Evolutionary conservation across 2,329 filamentous ascomycete genomes (phyloP).

Genomic region (Hymenotorrendiella dingleyae): DNA sequence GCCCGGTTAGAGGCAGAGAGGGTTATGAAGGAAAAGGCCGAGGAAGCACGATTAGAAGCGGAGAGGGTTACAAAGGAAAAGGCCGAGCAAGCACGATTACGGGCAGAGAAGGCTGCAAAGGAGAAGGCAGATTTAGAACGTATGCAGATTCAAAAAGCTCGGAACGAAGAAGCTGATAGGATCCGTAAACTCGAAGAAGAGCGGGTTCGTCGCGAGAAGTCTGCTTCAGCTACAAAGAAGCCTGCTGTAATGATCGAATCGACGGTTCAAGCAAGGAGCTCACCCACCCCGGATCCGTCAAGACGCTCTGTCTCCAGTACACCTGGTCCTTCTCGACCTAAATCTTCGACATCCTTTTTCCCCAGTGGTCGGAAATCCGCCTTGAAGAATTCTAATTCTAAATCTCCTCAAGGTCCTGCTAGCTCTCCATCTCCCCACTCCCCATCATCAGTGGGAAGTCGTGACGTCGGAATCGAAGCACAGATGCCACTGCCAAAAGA

Average conservation of each 20-base stretch:
- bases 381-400: slow-evolving; percentile 18
- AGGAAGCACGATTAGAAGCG: slow-evolving; percentile 15
- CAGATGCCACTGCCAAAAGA: slow-evolving; percentile 19
- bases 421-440: slow-evolving; percentile 16
- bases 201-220: slow-evolving; percentile 4
- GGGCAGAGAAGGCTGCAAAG: slow-evolving; percentile 14
- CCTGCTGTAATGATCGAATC: slow-evolving; percentile 2
- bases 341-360: slow-evolving; percentile 24
- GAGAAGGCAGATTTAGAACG: slow-evolving; percentile 17
- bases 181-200: slow-evolving; percentile 8
- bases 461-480: slow-evolving; percentile 18
- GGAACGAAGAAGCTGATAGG: slow-evolving; percentile 10
- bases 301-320: not conserved
- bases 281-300: slow-evolving; percentile 6
- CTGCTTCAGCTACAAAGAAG: slow-evolving; percentile 3
- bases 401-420: slow-evolving; percentile 15
- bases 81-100: slow-evolving; percentile 12
- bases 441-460: slow-evolving; percentile 12
- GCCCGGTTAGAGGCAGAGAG: slow-evolving; percentile 12
- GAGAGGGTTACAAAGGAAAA: slow-evolving; percentile 16
- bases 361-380: slow-evolving; percentile 22
- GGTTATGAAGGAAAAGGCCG: slow-evolving; percentile 16
- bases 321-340: slow-evolving; percentile 7
- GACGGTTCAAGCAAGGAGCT: no score
- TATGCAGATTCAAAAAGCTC: slow-evolving; percentile 13